Conservation (phyloP, 2,329 filamentous ascomycete genomes). For the Hirsutella rhossiliensis region DNA sequence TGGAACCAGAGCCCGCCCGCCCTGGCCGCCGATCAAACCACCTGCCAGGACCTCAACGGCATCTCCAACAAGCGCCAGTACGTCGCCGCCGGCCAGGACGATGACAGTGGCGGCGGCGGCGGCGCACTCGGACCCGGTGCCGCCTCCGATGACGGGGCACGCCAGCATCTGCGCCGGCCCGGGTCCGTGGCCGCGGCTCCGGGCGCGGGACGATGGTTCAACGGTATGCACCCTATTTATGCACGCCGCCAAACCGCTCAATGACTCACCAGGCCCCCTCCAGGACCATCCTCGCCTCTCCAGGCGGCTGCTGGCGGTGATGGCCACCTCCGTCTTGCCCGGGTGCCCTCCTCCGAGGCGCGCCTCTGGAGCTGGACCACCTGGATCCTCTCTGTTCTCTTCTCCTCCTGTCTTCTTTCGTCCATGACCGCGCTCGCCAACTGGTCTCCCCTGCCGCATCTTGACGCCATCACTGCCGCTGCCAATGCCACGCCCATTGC, state of each 20-base stretch:
- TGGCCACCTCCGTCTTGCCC: slow-evolving; percentile 22
- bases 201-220: slow-evolving; percentile 18
- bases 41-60: slow-evolving; percentile 42
- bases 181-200: slow-evolving; percentile 2
- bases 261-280: slow-evolving; percentile 2
- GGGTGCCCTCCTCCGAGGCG: slow-evolving; percentile 15
- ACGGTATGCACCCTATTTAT: background rate
- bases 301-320: slow-evolving; percentile 25
- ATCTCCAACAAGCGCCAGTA: slow-evolving; percentile 37
- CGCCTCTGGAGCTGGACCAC: slow-evolving; percentile 26
- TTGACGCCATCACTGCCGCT: background rate
- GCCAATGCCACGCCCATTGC: background rate
- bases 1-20: slow-evolving; percentile 43
- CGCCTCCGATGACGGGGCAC: slow-evolving; percentile 11
- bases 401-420: slow-evolving; percentile 20
- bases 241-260: background rate
- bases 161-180: slow-evolving; percentile 1
- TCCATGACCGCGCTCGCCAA: slow-evolving; percentile 7
- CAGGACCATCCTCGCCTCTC: slow-evolving; percentile 19
- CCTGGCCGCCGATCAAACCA: slow-evolving; percentile 35
- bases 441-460: background rate
- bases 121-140: slow-evolving; percentile 6
- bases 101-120: slow-evolving; percentile 15
- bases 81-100: slow-evolving; percentile 22
- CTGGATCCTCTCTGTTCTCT: slow-evolving; percentile 30